phyloP scores from a whole-genome alignment of 192 early-diverging fungal species.

The Paraglomus brasilianum region DNA sequence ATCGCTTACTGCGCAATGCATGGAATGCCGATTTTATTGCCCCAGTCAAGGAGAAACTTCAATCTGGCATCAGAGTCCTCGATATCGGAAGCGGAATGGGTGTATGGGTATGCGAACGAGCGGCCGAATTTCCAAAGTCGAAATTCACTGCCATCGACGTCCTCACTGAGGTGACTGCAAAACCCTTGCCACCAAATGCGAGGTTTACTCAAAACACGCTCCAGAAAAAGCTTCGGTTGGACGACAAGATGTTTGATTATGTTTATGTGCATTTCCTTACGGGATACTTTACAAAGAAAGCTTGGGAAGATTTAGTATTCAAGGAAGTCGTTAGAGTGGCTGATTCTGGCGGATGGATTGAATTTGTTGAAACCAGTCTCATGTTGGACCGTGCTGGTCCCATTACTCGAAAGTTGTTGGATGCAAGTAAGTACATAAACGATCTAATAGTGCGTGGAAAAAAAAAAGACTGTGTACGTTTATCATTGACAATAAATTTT shows the following conservation, averaged over 20 bases:
- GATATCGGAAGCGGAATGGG: slow-evolving; percentile 46
- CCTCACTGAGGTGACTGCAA: slow-evolving; percentile 31
- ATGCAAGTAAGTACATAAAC: no score
- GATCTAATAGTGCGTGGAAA: no score
- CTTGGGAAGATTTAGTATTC: slow-evolving; percentile 40
- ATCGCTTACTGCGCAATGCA: not conserved
- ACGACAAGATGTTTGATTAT: slow-evolving; percentile 51
- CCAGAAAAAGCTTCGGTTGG: slow-evolving; percentile 35
- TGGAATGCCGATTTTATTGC: slow-evolving; percentile 38
- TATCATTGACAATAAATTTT: no score
- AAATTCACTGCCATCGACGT: slow-evolving; percentile 41
- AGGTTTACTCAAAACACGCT: slow-evolving; percentile 37
- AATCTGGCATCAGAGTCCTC: slow-evolving; percentile 37
- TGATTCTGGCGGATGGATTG: slow-evolving; percentile 54
- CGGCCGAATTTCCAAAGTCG: slow-evolving; percentile 44
- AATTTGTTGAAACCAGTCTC: slow-evolving; percentile 42
- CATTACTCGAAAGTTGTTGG: no score
- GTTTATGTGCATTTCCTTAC: slow-evolving; percentile 36
- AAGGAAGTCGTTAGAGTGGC: slow-evolving; percentile 45
- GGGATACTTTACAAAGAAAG: slow-evolving; percentile 35
- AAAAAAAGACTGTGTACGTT: no score
- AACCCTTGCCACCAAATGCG: slow-evolving; percentile 35
- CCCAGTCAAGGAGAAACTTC: slow-evolving; percentile 37
- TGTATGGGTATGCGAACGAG: slow-evolving; percentile 41
- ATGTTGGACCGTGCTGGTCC: slow-evolving; percentile 38